phyloP scores from a whole-genome alignment of 164 flowering plant genomes.

The Euptelea pleiosperma region DNA sequence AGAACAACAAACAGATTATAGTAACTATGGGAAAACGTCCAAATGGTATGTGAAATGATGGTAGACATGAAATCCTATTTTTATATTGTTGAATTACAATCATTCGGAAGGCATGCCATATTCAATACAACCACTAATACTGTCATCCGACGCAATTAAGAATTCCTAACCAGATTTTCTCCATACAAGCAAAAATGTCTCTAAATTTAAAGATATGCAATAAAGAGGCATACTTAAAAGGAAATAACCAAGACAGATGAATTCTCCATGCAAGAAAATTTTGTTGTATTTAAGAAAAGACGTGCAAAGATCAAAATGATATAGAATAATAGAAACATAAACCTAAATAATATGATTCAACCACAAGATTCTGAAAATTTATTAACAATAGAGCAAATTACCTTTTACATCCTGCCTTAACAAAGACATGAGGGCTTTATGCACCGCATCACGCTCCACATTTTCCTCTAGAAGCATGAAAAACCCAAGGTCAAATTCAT shows the following conservation, averaged over 20 bases:
- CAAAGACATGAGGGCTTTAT: conserved; percentile 86
- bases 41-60: no score
- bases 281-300: no score
- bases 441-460: conserved; percentile 97
- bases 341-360: no score
- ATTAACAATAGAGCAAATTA: conserved; percentile 20
- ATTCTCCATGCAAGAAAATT: no score
- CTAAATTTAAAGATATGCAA: no score
- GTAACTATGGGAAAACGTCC: no score
- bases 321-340: no score
- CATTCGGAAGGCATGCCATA: background rate
- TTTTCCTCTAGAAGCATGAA: conserved; percentile 54
- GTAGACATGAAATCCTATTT: no score
- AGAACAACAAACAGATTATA: no score
- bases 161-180: background rate
- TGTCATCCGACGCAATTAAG: background rate
- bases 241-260: no score
- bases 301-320: no score
- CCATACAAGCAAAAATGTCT: background rate
- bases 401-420: conserved; percentile 92
- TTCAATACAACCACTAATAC: background rate
- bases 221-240: no score
- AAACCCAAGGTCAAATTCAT: conserved; percentile 7
- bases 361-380: background rate
- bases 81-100: background rate